Base-by-base conservation (phyloP, 768 basidiomycete genomes). In the Suillus luteus region DNA sequence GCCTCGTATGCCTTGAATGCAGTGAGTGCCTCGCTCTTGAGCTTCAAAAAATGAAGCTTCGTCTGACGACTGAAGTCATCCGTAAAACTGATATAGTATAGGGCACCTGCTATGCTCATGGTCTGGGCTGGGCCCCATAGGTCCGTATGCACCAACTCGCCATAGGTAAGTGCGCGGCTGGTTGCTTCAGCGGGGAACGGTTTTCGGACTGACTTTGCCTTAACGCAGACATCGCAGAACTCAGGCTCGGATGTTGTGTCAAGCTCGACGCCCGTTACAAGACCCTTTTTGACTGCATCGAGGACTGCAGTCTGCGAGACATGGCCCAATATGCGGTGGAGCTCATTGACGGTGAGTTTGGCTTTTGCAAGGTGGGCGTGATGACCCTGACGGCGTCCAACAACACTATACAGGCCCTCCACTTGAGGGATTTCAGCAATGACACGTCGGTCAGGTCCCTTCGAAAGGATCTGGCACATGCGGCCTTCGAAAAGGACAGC, bases 61-160 rank as follows among this genome's bases (percentile, higher is more conserved):
- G 71, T 74, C 12, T 68, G 63, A 8, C 73, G 69, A 0, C 75
- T 65, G 14, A 14, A 41, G 44, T 80, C 75, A 49, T 82, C 79
- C 0, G 68, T 79, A 62, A 76, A 82, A 0, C 71, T 76, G 19
- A 70, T 55, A 46, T 75, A 77, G 54, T 82, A 81, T 1, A 59
- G 40, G 35, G 2, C 67, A 46, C 24, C 76, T 72, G 0, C 73
- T 71, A 55, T 31, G 12, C 54, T 55, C n/a, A 10, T 6, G 2
- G 33, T 49, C 17, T 61, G 60, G 2, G 31, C 31, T 27, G 22
- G 55, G 63, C 60, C 60, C 60, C 60, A 61, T 0, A 61, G 15
- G 24, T 61, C 6, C 67, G 27, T 55, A 6, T 55, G 54, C 0
- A 55, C 64, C 37, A 63, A 51, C 6, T 70, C 65, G 0, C 27